Evolutionary conservation across 306 rosid genomes (phyloP).

Genomic region (Begonia loranthoides): DNA sequence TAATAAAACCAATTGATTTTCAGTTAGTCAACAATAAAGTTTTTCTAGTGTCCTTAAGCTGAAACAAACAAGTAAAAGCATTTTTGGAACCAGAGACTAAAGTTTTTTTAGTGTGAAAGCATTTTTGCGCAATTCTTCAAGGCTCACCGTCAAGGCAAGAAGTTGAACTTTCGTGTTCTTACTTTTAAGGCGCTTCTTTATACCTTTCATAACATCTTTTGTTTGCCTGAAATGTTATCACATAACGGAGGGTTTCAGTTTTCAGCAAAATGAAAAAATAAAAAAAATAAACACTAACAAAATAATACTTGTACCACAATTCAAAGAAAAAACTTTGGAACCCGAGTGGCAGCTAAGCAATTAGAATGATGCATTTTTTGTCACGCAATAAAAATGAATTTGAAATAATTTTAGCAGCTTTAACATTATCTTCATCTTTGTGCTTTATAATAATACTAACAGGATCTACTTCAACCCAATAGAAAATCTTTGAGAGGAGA

Average conservation of each 20-base stretch:
- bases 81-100: not conserved
- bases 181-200: conserved; percentile 82
- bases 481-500: too few species aligned
- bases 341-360: not conserved
- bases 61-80: not conserved
- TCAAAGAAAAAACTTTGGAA: not conserved
- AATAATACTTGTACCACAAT: not conserved
- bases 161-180: conserved; percentile 80
- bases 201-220: conserved; percentile 69
- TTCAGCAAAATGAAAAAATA: not conserved
- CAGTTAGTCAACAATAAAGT: conserved; percentile 2
- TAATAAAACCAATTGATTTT: conserved; percentile 24
- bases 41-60: not conserved
- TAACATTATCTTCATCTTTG: too few species aligned
- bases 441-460: too few species aligned
- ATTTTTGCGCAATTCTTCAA: not conserved
- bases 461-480: too few species aligned
- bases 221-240: conserved; percentile 50
- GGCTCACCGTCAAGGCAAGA: conserved; percentile 58
- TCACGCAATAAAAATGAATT: too few species aligned
- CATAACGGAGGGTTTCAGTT: not conserved
- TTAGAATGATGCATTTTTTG: too few species aligned
- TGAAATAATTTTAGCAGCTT: too few species aligned
- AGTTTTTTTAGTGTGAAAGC: not conserved
- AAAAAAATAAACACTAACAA: not conserved